Evolutionary conservation across 2,329 filamentous ascomycete genomes (phyloP).

Genomic region (Nakataea oryzae): DNA sequence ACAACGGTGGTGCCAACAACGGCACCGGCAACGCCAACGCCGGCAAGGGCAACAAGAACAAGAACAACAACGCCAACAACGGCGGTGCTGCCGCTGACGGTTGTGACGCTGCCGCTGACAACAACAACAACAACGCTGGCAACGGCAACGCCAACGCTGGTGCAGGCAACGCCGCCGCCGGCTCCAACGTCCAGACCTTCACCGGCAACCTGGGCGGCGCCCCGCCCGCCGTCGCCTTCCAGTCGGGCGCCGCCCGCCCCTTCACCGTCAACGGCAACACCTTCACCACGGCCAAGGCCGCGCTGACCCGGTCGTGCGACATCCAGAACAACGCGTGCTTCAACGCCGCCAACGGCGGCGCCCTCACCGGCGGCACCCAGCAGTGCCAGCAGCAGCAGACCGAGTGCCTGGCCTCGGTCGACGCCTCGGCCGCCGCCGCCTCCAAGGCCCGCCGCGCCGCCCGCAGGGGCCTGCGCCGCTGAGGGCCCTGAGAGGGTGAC

Average conservation of each 20-base stretch:
- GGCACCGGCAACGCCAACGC: constrained; percentile 3
- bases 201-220: constrained; percentile 28
- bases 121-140: neutral
- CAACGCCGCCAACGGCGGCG: constrained; percentile 25
- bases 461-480: neutral
- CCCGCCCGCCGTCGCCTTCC: constrained; percentile 21
- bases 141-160: neutral
- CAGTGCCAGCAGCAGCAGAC: constrained; percentile 27
- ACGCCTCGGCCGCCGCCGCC: constrained; percentile 8
- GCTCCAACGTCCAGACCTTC: constrained; percentile 26
- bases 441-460: constrained; percentile 5
- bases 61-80: constrained; percentile 2
- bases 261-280: constrained; percentile 25
- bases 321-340: constrained; percentile 34
- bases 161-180: constrained; percentile 2
- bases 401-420: constrained; percentile 11
- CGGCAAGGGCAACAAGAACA: neutral
- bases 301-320: constrained; percentile 30
- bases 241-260: constrained; percentile 19
- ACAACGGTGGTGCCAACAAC: neutral
- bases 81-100: too few species aligned
- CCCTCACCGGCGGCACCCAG: constrained; percentile 16
- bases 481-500: neutral
- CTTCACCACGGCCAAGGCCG: constrained; percentile 28
- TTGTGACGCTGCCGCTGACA: too few species aligned